Conservation (phyloP, 257 asterid genomes). For the Solanum dulcamara region DNA sequence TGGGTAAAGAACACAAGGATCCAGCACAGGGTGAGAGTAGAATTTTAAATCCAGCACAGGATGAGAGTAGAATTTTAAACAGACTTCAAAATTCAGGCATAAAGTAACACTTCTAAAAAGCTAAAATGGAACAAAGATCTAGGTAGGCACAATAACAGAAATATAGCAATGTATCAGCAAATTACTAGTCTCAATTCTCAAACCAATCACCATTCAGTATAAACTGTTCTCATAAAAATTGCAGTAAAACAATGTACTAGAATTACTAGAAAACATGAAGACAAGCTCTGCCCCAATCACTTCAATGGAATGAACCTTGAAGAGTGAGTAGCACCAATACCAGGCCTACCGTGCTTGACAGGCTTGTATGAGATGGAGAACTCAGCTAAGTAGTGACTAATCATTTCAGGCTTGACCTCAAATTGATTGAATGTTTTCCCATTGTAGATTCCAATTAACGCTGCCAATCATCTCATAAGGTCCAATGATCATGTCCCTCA, state of each 20-base stretch:
- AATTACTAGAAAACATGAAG: neutral
- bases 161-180: neutral
- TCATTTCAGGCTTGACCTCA: slow-evolving; percentile 12
- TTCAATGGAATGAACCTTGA: slow-evolving; percentile 15
- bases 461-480: slow-evolving; percentile 25
- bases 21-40: neutral
- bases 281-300: neutral
- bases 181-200: neutral
- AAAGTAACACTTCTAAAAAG: neutral
- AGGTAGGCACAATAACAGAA: neutral
- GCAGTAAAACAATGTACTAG: neutral
- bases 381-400: slow-evolving; percentile 4
- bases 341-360: slow-evolving; percentile 13
- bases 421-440: slow-evolving; percentile 7
- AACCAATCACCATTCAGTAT: neutral
- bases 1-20: neutral
- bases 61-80: neutral
- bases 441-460: slow-evolving; percentile 11
- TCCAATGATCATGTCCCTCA: slow-evolving; percentile 16
- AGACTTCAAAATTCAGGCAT: neutral
- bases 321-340: slow-evolving; percentile 17
- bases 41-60: neutral
- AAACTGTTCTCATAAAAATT: neutral
- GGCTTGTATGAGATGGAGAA: slow-evolving; percentile 15
- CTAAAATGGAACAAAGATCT: neutral